A percentile compares a stretch with the other conserved stretches of the same genome.
Conservation (phyloP, 495 filamentous ascomycete genomes). For the Aspergillus olivimuriae region DNA sequence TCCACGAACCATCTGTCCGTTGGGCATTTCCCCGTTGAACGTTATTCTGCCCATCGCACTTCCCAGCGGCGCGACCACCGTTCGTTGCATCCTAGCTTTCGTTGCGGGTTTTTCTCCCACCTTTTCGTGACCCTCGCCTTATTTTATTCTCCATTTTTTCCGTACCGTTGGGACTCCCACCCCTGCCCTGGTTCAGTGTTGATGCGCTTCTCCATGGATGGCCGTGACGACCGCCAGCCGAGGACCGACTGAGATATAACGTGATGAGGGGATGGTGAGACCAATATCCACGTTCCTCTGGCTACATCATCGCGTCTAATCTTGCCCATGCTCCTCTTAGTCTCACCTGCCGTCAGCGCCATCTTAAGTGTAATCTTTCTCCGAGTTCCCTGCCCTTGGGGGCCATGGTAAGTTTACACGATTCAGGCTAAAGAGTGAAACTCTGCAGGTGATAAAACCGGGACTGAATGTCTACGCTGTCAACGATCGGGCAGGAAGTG, state of each 20-base stretch:
- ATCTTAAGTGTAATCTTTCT: constrained; percentile 38
- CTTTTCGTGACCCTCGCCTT: background rate
- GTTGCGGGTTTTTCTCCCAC: constrained; percentile 5
- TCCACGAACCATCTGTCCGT: constrained; percentile 1
- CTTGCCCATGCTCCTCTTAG: constrained; percentile 13
- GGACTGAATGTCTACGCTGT: constrained; percentile 34
- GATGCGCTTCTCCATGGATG: constrained; percentile 14
- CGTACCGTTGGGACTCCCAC: background rate
- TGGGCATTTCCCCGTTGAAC: constrained; percentile 12
- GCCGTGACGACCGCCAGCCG: constrained; percentile 12
- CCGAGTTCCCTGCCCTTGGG: too few species aligned
- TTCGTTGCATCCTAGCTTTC: constrained; percentile 11
- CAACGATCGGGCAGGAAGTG: constrained; percentile 39
- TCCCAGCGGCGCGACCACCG: constrained; percentile 8
- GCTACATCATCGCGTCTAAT: too few species aligned
- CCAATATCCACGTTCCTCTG: background rate
- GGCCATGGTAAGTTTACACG: too few species aligned
- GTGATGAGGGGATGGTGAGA: constrained; percentile 43
- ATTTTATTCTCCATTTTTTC: constrained; percentile 1
- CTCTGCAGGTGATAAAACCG: constrained; percentile 38
- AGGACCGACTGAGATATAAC: constrained; percentile 18
- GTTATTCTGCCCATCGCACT: constrained; percentile 16
- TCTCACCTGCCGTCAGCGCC: constrained; percentile 42
- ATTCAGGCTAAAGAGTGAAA: too few species aligned
- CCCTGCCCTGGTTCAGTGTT: constrained; percentile 1